These are phyloP conservation scores for Chaetomium olivaceum DNA, from an alignment of 2,329 filamentous ascomycete species.

Conservation along the genomic window DNA sequence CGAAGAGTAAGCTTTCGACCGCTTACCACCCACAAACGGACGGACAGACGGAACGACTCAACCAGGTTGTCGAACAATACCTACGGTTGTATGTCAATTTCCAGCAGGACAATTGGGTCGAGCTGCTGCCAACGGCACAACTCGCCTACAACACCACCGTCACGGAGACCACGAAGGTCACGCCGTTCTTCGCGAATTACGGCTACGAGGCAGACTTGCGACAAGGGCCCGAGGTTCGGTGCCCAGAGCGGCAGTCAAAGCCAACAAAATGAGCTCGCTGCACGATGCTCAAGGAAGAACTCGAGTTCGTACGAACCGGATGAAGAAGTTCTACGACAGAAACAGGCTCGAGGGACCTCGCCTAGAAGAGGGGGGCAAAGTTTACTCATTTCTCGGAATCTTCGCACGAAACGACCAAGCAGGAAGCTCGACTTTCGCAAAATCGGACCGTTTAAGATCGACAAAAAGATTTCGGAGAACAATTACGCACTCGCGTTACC, in stretches of 20 bases:
- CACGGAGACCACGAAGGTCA: slow-evolving; percentile 22
- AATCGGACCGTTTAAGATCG: slow-evolving; percentile 15
- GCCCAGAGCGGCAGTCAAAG: not conserved
- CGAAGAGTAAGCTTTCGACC: slow-evolving; percentile 17
- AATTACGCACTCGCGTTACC: slow-evolving; percentile 15
- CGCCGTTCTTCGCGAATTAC: slow-evolving; percentile 20
- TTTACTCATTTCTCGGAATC: not conserved
- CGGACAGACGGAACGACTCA: slow-evolving; percentile 6
- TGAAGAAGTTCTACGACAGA: not conserved
- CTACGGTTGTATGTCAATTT: slow-evolving; percentile 23
- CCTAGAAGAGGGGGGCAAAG: not conserved
- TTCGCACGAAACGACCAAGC: not conserved
- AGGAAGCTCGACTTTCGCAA: not conserved
- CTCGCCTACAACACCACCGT: slow-evolving; percentile 11
- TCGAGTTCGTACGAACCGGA: not conserved
- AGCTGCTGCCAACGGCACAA: slow-evolving; percentile 7
- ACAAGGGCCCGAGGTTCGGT: not conserved
- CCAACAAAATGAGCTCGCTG: not conserved
- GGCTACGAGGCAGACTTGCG: not conserved
- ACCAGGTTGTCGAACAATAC: slow-evolving; percentile 19
- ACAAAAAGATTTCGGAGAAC: slow-evolving; percentile 5
- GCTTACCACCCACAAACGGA: slow-evolving; percentile 22
- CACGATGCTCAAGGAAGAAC: not conserved
- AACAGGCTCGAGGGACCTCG: not conserved
- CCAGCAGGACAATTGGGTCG: slow-evolving; percentile 16